phyloP scores from a whole-genome alignment of 805 yeast genomes.

The Metschnikowia gelsemii region DNA sequence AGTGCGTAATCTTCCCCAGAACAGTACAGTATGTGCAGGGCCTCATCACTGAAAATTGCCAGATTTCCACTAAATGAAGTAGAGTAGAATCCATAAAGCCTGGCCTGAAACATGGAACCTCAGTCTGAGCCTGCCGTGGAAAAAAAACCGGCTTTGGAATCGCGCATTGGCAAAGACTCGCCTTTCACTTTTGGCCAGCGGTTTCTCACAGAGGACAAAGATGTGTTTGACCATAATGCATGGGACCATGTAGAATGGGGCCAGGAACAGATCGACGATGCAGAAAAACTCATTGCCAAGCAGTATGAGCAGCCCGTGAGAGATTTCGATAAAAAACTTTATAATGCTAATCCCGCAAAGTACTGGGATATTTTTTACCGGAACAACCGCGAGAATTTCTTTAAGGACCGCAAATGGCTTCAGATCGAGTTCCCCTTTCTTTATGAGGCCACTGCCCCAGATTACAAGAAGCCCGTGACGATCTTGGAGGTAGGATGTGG shows the following conservation, averaged over 20 bases:
- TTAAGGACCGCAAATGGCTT: slow-evolving; percentile 95
- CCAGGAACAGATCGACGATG: slow-evolving; percentile 76
- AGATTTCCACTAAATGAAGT: no score
- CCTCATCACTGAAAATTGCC: slow-evolving; percentile 11
- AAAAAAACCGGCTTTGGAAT: slow-evolving; percentile 44
- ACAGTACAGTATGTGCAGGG: slow-evolving; percentile 9
- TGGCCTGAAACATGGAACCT: slow-evolving; percentile 3
- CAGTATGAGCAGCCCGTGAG: slow-evolving; percentile 84
- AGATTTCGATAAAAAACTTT: slow-evolving; percentile 77
- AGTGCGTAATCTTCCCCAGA: no score
- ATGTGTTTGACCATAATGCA: slow-evolving; percentile 91
- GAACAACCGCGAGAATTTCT: slow-evolving; percentile 88
- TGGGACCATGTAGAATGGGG: slow-evolving; percentile 99
- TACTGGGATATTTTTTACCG: slow-evolving; percentile 95
- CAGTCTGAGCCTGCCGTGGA: slow-evolving; percentile 14
- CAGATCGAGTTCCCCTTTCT: slow-evolving; percentile 89
- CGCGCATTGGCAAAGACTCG: slow-evolving; percentile 75
- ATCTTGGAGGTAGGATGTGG: slow-evolving; percentile 97
- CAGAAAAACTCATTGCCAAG: slow-evolving; percentile 66
- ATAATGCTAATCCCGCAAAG: slow-evolving; percentile 82
- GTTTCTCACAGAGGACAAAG: slow-evolving; percentile 63
- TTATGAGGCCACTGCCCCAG: slow-evolving; percentile 67
- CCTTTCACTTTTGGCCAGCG: slow-evolving; percentile 95
- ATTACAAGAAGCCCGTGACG: slow-evolving; percentile 65
- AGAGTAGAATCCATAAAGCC: no score